These are phyloP conservation scores for Fusarium coffeatum DNA, from an alignment of 2,329 filamentous ascomycete genomes.

Conservation along the genomic window DNA sequence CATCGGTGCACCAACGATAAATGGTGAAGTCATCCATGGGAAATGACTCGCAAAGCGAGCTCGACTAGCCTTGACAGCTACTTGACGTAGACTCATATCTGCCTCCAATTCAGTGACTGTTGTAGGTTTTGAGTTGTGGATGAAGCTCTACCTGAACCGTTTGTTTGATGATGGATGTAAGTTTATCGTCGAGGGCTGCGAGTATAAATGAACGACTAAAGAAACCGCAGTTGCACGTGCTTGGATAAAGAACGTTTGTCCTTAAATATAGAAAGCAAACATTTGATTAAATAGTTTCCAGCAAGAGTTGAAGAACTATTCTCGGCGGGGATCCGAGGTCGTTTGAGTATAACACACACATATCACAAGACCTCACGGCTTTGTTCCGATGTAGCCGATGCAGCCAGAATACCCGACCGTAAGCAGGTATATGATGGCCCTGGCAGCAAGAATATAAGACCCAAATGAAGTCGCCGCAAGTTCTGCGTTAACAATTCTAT, in stretches of 20 bases:
- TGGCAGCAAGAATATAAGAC: neutral
- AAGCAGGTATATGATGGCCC: neutral
- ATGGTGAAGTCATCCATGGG: slow-evolving; percentile 52
- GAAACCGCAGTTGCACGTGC: neutral
- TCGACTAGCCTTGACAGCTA: neutral
- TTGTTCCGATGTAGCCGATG: slow-evolving; percentile 23
- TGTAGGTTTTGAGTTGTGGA: neutral
- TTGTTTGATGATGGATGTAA: neutral
- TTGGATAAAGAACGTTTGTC: neutral
- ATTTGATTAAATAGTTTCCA: neutral
- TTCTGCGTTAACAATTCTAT: neutral
- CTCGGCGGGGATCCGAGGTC: slow-evolving; percentile 14
- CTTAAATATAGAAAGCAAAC: neutral
- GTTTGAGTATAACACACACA: neutral
- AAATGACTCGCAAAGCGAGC: slow-evolving; percentile 20
- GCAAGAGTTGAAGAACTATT: neutral
- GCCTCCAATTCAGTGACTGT: neutral
- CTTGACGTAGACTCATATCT: slow-evolving; percentile 21
- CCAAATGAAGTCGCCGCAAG: neutral
- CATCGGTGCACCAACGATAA: slow-evolving; percentile 76
- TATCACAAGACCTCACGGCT: neutral
- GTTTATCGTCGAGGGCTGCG: neutral
- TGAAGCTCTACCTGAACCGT: neutral
- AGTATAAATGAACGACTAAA: neutral
- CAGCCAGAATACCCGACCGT: slow-evolving; percentile 14